Evolutionary conservation across 257 asterid genomes (phyloP).

Genomic region (Voacanga thouarsii): DNA sequence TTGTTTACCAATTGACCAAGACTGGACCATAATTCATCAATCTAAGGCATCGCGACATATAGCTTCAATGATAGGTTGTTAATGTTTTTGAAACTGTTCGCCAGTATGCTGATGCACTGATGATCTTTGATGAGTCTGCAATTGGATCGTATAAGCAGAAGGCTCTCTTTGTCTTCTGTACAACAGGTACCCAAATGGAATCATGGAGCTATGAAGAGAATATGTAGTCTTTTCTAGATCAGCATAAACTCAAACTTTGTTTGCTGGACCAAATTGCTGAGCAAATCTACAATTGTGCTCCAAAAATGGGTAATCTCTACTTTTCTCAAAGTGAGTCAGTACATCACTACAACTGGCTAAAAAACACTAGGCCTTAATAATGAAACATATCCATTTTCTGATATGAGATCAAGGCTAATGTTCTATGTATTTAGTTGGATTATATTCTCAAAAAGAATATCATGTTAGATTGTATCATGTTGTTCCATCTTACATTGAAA

Average conservation of each 20-base stretch:
- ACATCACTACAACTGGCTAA: not conserved
- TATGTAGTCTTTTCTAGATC: too few species aligned
- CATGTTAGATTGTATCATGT: too few species aligned
- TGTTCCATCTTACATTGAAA: not conserved
- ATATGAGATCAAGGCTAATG: too few species aligned
- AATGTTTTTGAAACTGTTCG: slow-evolving; percentile 86
- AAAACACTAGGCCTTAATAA: not conserved
- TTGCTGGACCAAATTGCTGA: slow-evolving; percentile 63
- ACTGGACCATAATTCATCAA: not conserved
- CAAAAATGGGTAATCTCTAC: slow-evolving; percentile 61
- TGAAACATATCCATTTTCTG: not conserved
- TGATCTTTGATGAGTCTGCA: slow-evolving; percentile 95
- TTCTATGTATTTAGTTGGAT: too few species aligned
- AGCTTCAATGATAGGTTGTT: slow-evolving; percentile 48
- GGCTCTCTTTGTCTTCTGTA: too few species aligned
- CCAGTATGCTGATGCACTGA: slow-evolving; percentile 80
- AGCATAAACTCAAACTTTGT: too few species aligned
- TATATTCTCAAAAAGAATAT: too few species aligned
- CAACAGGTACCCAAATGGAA: too few species aligned
- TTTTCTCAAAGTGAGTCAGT: not conserved
- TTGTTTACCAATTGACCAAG: not conserved
- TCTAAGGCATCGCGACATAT: not conserved
- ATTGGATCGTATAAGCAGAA: slow-evolving; percentile 63
- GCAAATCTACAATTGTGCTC: slow-evolving; percentile 69
- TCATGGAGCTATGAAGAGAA: too few species aligned